Base-by-base conservation (phyloP, 768 basidiomycete genomes). In the Calocybe gangraenosa region DNA sequence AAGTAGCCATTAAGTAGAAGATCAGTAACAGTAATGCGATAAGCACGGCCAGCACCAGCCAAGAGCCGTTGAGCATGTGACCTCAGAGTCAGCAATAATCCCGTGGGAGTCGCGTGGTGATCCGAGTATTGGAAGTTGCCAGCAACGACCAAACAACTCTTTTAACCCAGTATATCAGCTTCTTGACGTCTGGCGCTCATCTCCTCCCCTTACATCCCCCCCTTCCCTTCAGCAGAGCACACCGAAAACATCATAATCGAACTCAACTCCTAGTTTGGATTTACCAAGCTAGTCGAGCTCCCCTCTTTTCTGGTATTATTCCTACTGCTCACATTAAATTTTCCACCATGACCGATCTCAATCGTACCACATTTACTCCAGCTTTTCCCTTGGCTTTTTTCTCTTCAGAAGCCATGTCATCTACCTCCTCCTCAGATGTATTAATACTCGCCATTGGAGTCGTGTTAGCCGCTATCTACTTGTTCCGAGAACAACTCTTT, bases 401-500 rank as follows among this genome's bases (percentile, higher is more conserved):
- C 40, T 58, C 65, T 25, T 50, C 50, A 18, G 44, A 61, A 47
- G 55, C 62, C 48, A 83, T 86, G 81, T 71, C 84, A 48, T 65
- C 78, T 52, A 60, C 77, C 5, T 79, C 82, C 13, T 74, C 82
- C 31, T 84, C 87, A 37, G 91, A 94, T 65, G 66, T 85, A 36
- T 58, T 81, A 56, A 74, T 93, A 49, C 76, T 94, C 49, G 69
- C 75, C 34, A 62, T 92, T 34, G 89, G 90, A 43, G 78, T 90
- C 44, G 73, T 80, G 49, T 75, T 90, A 35, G 90, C 88, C 15
- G 83, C 79, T 20, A 68, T 79, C 47, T 92, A 90, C 63, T 81
- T 94, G 56, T 92, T 91, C 71, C 78, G 84, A 37, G 89, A 92
- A 65, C 82, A 84, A 60, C 63, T 92, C 8, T 90, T 90, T 54